These are phyloP conservation scores for Candida odintsovae DNA, from an alignment of 805 yeast species.

Conservation along the genomic window DNA sequence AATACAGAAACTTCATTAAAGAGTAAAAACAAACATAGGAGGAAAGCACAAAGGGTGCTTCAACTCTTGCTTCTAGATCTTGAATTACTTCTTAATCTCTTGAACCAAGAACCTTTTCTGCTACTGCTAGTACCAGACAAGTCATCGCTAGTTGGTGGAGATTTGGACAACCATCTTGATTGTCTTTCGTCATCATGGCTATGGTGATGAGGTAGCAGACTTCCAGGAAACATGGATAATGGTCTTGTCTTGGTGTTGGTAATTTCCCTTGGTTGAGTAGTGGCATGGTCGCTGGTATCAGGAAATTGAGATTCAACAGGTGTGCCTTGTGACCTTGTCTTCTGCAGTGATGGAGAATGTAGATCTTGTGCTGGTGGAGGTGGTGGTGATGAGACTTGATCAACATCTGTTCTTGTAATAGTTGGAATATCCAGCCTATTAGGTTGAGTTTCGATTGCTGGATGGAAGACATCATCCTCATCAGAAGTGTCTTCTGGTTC, in stretches of 20 bases:
- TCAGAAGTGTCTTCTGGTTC: not conserved
- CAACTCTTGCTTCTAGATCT: constrained; percentile 12
- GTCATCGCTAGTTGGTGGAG: constrained; percentile 8
- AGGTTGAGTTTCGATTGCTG: constrained; percentile 1
- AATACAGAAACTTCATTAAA: not conserved
- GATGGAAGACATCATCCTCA: not conserved
- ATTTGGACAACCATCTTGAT: constrained; percentile 21
- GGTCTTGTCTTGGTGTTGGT: constrained; percentile 9
- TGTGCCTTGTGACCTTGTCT: not conserved
- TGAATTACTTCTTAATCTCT: constrained; percentile 34
- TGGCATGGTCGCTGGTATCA: not conserved
- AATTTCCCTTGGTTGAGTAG: not conserved
- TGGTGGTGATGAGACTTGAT: not conserved
- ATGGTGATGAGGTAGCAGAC: not conserved
- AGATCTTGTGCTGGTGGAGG: not conserved
- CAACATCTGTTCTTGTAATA: constrained; percentile 2
- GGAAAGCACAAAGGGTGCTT: not conserved
- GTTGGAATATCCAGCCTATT: constrained; percentile 1
- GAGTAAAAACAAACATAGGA: not conserved
- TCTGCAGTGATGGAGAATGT: not conserved
- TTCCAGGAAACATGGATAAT: constrained; percentile 20
- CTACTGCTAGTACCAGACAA: constrained; percentile 17
- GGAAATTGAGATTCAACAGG: not conserved
- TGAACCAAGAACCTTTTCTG: constrained; percentile 40
- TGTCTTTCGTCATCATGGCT: constrained; percentile 23